Conservation (phyloP, 805 yeast species). For the Osmozyma mogii region DNA sequence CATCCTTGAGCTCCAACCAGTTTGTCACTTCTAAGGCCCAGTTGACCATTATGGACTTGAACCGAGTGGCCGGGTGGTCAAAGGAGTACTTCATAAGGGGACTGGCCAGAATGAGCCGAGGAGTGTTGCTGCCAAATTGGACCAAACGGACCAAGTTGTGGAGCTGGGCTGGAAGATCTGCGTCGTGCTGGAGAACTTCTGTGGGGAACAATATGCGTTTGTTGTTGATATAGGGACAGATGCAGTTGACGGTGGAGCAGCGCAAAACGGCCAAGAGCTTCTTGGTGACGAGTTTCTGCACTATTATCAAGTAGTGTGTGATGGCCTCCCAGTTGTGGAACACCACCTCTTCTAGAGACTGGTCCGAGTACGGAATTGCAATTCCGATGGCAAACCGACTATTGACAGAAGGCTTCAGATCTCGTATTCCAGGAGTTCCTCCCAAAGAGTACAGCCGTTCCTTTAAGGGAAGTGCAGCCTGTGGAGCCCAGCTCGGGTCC, state of each 20-base stretch:
- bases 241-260: slow-evolving; percentile 8
- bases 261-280: slow-evolving; percentile 26
- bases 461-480: slow-evolving; percentile 28
- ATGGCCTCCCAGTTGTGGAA: slow-evolving; percentile 45
- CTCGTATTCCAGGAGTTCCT: slow-evolving; percentile 1
- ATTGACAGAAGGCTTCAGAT: slow-evolving; percentile 10
- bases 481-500: slow-evolving; percentile 33
- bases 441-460: slow-evolving; percentile 5
- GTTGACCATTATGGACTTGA: slow-evolving; percentile 33
- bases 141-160: slow-evolving; percentile 29
- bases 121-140: slow-evolving; percentile 35
- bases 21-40: slow-evolving; percentile 47
- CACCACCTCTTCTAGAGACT: slow-evolving; percentile 31
- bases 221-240: slow-evolving; percentile 20
- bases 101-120: slow-evolving; percentile 36
- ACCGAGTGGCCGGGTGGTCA: slow-evolving; percentile 10
- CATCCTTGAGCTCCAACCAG: slow-evolving; percentile 53
- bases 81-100: slow-evolving; percentile 24
- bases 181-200: slow-evolving; percentile 34
- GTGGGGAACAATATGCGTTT: slow-evolving; percentile 31
- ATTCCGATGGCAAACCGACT: slow-evolving; percentile 42
- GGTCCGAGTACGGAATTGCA: slow-evolving; percentile 31
- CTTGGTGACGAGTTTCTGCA: slow-evolving; percentile 33
- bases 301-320: slow-evolving; percentile 27
- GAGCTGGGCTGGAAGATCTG: slow-evolving; percentile 33